Percentiles rank a stretch among this genome's conserved stretches.
Conservation (phyloP, 1,284 basidiomycete species). For the Trichosporon faecale region DNA sequence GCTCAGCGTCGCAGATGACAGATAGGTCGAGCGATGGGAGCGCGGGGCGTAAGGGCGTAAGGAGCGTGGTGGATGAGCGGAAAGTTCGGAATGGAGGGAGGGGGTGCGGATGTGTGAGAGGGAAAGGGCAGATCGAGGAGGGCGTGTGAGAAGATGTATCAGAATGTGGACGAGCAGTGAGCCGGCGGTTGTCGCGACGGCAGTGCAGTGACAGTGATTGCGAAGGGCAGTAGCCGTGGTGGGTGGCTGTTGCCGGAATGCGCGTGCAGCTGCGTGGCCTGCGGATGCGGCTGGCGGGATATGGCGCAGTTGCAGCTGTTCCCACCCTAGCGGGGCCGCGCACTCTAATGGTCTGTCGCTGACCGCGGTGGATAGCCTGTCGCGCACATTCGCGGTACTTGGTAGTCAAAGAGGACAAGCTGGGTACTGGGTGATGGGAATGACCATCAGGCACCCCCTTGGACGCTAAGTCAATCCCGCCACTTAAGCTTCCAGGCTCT, state of each 20-base stretch:
- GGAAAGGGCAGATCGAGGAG: background rate
- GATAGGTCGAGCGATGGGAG: background rate
- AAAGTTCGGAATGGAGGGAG: background rate
- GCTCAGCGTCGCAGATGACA: background rate
- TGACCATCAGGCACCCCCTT: background rate
- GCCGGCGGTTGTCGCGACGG: background rate
- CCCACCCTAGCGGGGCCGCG: background rate
- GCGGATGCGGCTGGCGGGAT: too few relatives aligned
- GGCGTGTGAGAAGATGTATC: background rate
- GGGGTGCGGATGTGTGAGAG: background rate
- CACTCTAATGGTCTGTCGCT: background rate
- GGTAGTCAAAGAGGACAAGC: background rate
- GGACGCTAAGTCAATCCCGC: background rate
- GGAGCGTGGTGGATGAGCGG: background rate
- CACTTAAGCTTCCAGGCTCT: slow-evolving; percentile 2
- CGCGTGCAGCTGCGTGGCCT: background rate
- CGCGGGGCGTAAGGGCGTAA: background rate
- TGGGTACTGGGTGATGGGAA: background rate
- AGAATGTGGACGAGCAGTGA: background rate
- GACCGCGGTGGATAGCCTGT: background rate
- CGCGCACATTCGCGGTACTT: background rate
- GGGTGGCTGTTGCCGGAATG: background rate
- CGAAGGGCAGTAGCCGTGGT: background rate
- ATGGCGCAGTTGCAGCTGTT: background rate
- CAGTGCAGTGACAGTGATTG: background rate